These are phyloP conservation scores for Perilla frutescens DNA, from an alignment of 257 asterid genomes.

Conservation along the genomic window DNA sequence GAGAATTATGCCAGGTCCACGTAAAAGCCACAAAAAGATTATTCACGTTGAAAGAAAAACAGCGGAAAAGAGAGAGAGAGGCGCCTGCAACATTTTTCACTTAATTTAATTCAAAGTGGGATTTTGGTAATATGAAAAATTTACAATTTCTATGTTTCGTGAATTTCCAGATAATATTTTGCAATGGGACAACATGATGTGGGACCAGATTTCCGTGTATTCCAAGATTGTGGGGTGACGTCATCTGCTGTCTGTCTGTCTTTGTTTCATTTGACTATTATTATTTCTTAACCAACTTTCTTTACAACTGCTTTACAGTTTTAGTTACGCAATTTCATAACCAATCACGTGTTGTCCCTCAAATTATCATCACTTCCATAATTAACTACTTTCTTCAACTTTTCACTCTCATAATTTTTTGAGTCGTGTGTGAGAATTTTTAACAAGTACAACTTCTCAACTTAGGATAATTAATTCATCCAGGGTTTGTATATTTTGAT, in stretches of 20 bases:
- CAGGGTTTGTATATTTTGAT: not conserved
- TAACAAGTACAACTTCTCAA: not conserved
- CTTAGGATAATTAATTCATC: not conserved
- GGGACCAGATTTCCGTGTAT: constrained; percentile 51
- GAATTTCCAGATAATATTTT: constrained; percentile 6
- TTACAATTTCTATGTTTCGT: not conserved
- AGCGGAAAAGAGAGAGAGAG: not conserved
- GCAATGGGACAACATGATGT: constrained; percentile 31
- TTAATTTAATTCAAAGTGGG: constrained; percentile 31
- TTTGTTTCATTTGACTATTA: constrained; percentile 24
- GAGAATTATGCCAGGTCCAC: constrained; percentile 47
- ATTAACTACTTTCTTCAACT: not conserved
- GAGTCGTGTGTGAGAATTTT: not conserved
- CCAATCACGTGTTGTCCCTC: constrained; percentile 4
- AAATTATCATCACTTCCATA: not conserved
- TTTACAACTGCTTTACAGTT: constrained; percentile 11
- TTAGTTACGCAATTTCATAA: not conserved
- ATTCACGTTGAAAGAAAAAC: not conserved
- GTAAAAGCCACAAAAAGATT: constrained; percentile 52
- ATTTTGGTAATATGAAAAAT: not conserved
- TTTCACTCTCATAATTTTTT: not conserved
- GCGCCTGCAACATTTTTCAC: constrained; percentile 16
- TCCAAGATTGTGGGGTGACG: constrained; percentile 57
- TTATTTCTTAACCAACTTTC: constrained; percentile 26
- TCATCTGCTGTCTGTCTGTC: constrained; percentile 27